Percentiles rank a stretch among this genome's conserved stretches.
These are phyloP conservation scores for Leonotis leonurus DNA, from an alignment of 257 asterid species.

Conservation along the genomic window DNA sequence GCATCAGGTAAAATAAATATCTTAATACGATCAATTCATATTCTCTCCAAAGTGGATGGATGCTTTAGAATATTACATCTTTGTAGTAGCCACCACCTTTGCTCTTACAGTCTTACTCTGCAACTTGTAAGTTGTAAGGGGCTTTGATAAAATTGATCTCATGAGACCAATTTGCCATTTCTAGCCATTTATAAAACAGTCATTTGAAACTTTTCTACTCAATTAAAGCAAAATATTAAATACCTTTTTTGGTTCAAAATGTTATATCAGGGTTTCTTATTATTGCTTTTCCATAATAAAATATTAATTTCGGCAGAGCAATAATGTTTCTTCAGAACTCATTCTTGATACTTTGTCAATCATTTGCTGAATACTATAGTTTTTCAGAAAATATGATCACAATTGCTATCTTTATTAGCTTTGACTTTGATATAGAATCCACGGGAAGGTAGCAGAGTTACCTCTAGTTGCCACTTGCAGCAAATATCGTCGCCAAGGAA, in stretches of 20 bases:
- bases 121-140: neutral
- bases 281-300: neutral
- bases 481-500: slow-evolving; percentile 85
- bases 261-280: neutral
- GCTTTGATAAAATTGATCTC: neutral
- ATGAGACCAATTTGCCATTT: neutral
- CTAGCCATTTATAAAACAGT: neutral
- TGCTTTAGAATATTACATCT: neutral
- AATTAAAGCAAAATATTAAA: neutral
- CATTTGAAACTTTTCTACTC: neutral
- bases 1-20: slow-evolving; percentile 85
- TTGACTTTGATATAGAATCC: slow-evolving; percentile 56
- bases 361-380: neutral
- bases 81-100: neutral
- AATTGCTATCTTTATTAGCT: slow-evolving; percentile 11
- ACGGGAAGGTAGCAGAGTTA: slow-evolving; percentile 91
- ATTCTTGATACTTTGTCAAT: neutral
- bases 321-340: neutral
- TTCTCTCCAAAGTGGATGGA: neutral
- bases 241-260: neutral
- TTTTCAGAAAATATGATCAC: neutral
- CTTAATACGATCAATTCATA: too few relatives aligned
- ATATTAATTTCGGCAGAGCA: neutral
- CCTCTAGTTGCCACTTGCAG: slow-evolving; percentile 96
- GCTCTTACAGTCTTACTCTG: too few relatives aligned